Conservation (phyloP, 306 rosid genomes). For the Trichosanthes cucumerina region DNA sequence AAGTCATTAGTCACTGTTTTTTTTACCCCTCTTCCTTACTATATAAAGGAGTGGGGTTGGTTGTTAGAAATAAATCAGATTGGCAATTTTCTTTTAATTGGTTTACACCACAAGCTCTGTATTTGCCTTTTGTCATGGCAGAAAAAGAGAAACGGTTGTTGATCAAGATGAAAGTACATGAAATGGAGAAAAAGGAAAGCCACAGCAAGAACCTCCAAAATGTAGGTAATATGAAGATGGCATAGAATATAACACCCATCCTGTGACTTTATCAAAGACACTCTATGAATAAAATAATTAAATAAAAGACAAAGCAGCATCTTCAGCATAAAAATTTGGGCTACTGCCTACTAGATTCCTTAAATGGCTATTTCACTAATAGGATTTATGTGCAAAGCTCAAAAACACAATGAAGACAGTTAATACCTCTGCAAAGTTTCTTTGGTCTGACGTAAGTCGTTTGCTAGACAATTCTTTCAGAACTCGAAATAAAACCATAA, state of each 20-base stretch:
- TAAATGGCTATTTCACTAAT: background rate
- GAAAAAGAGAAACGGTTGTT: background rate
- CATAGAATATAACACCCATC: background rate
- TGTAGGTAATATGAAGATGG: background rate
- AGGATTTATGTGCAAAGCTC: background rate
- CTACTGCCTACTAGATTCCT: background rate
- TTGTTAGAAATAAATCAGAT: too few species aligned
- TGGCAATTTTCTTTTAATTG: too few species aligned
- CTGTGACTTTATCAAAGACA: background rate
- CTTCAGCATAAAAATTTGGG: background rate
- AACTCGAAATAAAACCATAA: slow-evolving; percentile 68
- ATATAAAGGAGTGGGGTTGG: too few species aligned
- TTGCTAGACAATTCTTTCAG: slow-evolving; percentile 85
- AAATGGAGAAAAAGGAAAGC: background rate
- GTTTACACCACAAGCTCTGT: background rate
- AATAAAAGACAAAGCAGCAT: background rate
- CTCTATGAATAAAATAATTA: background rate
- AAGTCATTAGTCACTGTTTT: too few species aligned
- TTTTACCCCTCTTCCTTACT: too few species aligned
- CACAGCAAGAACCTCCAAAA: background rate
- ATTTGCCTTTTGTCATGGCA: background rate
- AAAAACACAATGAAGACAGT: background rate
- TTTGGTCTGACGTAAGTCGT: slow-evolving; percentile 76
- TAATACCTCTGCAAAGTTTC: slow-evolving; percentile 78
- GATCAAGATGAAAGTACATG: background rate